Base-by-base conservation (phyloP, 805 yeast species). In the Teunomyces barrocoloradensis region DNA sequence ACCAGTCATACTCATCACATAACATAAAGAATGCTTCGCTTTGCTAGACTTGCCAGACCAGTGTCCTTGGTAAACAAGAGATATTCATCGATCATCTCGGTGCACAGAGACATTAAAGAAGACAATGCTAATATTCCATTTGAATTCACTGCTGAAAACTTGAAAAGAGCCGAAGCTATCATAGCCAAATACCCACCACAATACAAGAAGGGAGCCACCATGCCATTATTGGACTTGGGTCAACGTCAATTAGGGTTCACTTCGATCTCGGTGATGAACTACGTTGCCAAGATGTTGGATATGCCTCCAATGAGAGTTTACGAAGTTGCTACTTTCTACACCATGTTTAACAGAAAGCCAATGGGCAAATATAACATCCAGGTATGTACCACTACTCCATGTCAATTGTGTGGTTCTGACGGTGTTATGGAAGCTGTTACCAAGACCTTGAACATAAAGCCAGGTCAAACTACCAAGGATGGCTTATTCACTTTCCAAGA, bases 281-380 rank as follows among this genome's bases (percentile, higher is more conserved):
- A 89, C 64, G 96, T 88, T 43, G 96, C 96, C 45, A 81, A 84
- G 66, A 59, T 85, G 61, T 76, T 87, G 59, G 92, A 87, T 59
- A 85, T 89, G 84, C 96, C 96, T 27, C 95, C 96, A 50, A 88
- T 88, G 96, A 81, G 96, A 71, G 96, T 88, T 27, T 88, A 88
- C 67, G 95, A 88, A 66, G 96, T 88, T 53, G 96, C 96, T 28
- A 86, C 96, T 36, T 88, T 88, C 73, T 88, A 88, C 71, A 88
- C 96, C 57, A 89, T 88, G 96, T 88, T 84, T 74, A 86, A 86
- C 71, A 81, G 94, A 66, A 75, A 79, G 54, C 96, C 96, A 43
- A 82, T 89, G 79, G 96, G 96, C 50, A 87, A 87, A 63, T 86
- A 79, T 65, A 87, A 86, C 64, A 70, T 88, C 46, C 96, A 88